These are phyloP conservation scores for Hypoxylon sp. DNA, from an alignment of 2,329 filamentous ascomycete species.

Conservation along the genomic window DNA sequence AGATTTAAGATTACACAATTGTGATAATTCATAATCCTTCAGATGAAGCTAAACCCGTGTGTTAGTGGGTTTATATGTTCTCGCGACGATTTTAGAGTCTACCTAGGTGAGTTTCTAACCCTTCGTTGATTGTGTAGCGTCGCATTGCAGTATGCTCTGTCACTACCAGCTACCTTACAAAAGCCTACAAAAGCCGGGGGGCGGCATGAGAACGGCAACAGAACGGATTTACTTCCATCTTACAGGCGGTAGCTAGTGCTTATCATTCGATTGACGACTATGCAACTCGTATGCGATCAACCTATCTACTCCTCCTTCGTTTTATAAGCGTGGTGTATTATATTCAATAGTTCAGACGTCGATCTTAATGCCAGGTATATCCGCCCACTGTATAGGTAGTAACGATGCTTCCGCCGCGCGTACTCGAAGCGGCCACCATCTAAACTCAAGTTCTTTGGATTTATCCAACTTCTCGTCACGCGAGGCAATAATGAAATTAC, in stretches of 20 bases:
- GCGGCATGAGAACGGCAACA: not conserved
- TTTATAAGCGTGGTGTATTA: not conserved
- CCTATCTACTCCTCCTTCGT: not conserved
- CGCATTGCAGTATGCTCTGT: not conserved
- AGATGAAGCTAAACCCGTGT: too few species aligned
- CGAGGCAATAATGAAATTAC: slow-evolving; percentile 14
- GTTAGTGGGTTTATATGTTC: too few species aligned
- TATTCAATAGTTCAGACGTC: not conserved
- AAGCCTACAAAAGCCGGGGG: not conserved
- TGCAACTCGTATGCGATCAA: slow-evolving; percentile 1
- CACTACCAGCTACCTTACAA: too few species aligned
- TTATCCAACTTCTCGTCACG: not conserved
- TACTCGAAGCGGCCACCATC: not conserved
- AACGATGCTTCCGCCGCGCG: not conserved
- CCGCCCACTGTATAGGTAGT: not conserved
- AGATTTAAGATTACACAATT: not conserved
- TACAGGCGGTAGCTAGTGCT: slow-evolving; percentile 5
- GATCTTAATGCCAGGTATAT: not conserved
- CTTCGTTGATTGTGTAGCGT: not conserved
- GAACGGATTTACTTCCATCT: not conserved
- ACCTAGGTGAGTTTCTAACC: not conserved
- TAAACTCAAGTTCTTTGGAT: not conserved
- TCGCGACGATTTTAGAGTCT: too few species aligned
- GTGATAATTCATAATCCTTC: not conserved
- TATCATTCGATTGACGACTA: not conserved